Base-by-base conservation (phyloP, 108 stramenopile species). In the Cafeteria roenbergensis region DNA sequence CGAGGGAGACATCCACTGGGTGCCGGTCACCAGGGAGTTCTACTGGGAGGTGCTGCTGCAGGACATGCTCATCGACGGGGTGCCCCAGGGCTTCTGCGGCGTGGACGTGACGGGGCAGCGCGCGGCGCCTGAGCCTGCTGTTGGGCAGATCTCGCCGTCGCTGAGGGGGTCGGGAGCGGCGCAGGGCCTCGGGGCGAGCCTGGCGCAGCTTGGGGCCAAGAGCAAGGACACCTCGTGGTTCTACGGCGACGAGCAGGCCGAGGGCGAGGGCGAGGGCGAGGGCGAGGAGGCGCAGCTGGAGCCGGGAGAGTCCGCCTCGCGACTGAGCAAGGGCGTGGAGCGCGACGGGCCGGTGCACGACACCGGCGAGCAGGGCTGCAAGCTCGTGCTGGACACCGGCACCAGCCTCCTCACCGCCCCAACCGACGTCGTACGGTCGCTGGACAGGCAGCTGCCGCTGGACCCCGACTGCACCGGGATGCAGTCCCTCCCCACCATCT, bases 11-110 rank as follows among this genome's bases (percentile, higher is more conserved):
- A 3, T 68, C 57, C 20, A 6, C 20, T 68, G 38, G 34, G 67
- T 26, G 24, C 17, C 17, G 9, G 34, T 68, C 28, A 9, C 12
- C 28, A 2, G 22, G 28, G 67, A 52, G n/a, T 56, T 55, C 24
- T 68, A 68, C 67, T 68, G 67, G 67, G 67, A 68, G 42, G 57
- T 68, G 20, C 28, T 29, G 26, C 67, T 68, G 17, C 9, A 52
- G 21, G 57, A 31, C 24, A 2, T 68, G 22, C 14, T 9, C n/a
- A 27, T 68, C 25, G 60, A 56, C 55, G 60, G 67, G 34, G 17
- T 6, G 42, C 42, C 42, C 42, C 6, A 12, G 42, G 12, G 17
- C 12, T 17, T 48, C 12, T 48, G 42, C 17, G 42, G 42, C 12
- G n/a, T n/a, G n/a, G n/a, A n/a, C n/a, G n/a, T n/a, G n/a, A n/a